Conservation (phyloP, 2,329 filamentous ascomycete genomes). For the Aspergillus sp. region DNA sequence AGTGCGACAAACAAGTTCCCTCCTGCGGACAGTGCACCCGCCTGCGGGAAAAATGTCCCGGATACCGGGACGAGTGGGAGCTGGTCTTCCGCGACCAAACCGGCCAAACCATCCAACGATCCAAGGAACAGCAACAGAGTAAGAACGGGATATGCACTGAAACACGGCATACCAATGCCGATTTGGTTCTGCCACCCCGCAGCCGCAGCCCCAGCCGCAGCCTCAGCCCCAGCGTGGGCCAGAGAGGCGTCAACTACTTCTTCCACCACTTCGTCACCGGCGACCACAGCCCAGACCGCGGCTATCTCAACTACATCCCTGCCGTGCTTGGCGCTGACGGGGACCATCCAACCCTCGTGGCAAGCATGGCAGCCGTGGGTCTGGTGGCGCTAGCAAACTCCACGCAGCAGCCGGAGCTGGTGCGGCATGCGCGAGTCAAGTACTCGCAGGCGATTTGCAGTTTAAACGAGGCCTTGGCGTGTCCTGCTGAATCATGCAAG, state of each 20-base stretch:
- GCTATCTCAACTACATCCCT: constrained; percentile 26
- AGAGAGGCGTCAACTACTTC: constrained; percentile 28
- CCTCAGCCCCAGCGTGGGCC: constrained; percentile 15
- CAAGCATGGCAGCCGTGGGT: constrained; percentile 29
- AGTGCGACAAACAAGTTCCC: constrained; percentile 25
- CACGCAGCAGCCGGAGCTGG: constrained; percentile 19
- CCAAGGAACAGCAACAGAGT: constrained; percentile 4
- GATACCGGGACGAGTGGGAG: constrained; percentile 34
- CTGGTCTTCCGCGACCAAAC: constrained; percentile 32
- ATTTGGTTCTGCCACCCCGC: background rate
- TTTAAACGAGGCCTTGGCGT: constrained; percentile 23
- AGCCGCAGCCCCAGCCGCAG: background rate
- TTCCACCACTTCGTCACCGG: constrained; percentile 22
- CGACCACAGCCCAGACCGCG: constrained; percentile 16
- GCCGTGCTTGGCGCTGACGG: constrained; percentile 14
- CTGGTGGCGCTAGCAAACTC: constrained; percentile 27
- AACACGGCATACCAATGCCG: background rate
- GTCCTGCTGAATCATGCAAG: constrained; percentile 21
- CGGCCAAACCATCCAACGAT: constrained; percentile 21
- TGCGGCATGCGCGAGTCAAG: constrained; percentile 21
- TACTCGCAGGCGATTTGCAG: constrained; percentile 24
- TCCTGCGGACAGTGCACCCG: constrained; percentile 28
- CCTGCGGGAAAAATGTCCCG: constrained; percentile 24
- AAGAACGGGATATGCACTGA: background rate
- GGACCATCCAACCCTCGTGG: constrained; percentile 19